Percentiles rank a stretch among this genome's conserved stretches.
phyloP scores from a whole-genome alignment of 2,329 filamentous ascomycete species.

The Colletotrichum zoysiae region DNA sequence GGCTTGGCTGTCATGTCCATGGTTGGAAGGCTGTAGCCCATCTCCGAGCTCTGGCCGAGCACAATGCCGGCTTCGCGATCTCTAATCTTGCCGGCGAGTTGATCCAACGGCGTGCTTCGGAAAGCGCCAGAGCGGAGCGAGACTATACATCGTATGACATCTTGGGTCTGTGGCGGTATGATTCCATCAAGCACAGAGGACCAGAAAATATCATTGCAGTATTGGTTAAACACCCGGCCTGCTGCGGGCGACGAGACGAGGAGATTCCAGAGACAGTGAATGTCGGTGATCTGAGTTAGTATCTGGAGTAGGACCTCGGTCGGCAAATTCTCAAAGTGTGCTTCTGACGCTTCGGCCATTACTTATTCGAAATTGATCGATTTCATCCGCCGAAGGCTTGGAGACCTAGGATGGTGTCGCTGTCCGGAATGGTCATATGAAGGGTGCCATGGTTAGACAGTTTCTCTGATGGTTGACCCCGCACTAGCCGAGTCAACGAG shows the following conservation, averaged over 20 bases:
- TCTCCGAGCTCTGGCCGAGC: constrained; percentile 21
- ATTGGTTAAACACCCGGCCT: constrained; percentile 24
- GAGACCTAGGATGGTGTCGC: neutral
- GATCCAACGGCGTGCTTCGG: neutral
- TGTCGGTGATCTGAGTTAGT: constrained; percentile 21
- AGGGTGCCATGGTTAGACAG: neutral
- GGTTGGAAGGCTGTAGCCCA: constrained; percentile 13
- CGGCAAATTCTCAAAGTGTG: constrained; percentile 21
- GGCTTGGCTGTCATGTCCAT: neutral
- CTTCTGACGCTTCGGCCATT: neutral
- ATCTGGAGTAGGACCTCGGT: constrained; percentile 31
- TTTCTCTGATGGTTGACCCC: constrained; percentile 21
- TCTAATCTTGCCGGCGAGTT: constrained; percentile 14
- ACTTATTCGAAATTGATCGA: neutral
- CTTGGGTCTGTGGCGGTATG: constrained; percentile 26
- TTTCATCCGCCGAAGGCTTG: neutral
- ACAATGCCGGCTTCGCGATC: constrained; percentile 33
- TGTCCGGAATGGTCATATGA: neutral
- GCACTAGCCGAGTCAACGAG: constrained; percentile 14
- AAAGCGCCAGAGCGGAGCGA: constrained; percentile 27
- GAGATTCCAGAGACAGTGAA: constrained; percentile 32
- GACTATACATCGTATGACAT: constrained; percentile 23
- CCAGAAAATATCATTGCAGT: constrained; percentile 28
- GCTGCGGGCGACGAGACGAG: constrained; percentile 23
- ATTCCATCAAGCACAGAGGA: constrained; percentile 1